Conservation (phyloP, 2,329 filamentous ascomycete genomes). For the Tolypocladium inflatum region DNA sequence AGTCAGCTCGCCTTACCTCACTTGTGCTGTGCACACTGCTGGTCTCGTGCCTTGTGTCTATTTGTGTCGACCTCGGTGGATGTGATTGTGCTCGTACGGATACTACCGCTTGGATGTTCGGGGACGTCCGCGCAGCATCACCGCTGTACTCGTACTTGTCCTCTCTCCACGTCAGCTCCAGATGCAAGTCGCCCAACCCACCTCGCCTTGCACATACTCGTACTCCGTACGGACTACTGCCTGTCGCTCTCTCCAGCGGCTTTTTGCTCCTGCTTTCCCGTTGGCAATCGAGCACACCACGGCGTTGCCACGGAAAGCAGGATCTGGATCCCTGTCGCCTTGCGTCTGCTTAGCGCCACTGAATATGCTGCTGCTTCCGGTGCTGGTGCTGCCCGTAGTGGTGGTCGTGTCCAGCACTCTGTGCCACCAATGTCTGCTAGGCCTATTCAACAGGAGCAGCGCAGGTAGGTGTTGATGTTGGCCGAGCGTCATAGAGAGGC, state of each 20-base stretch:
- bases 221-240: too few relatives aligned
- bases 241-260: not conserved
- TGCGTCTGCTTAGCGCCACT: conserved; percentile 4
- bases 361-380: conserved; percentile 1
- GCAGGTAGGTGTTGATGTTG: not conserved
- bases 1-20: conserved; percentile 4
- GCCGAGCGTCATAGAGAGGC: not conserved
- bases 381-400: not conserved
- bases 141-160: too few relatives aligned
- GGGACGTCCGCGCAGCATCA: not conserved
- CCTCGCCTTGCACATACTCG: not conserved
- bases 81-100: not conserved
- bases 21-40: not conserved
- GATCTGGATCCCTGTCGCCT: conserved; percentile 16
- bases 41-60: not conserved
- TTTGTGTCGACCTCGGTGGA: not conserved
- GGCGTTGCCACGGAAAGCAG: conserved; percentile 3
- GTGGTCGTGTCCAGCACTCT: not conserved
- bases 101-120: not conserved
- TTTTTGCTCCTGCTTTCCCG: not conserved
- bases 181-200: not conserved
- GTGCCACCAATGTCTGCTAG: not conserved
- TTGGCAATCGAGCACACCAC: not conserved
- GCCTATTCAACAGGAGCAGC: not conserved
- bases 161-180: not conserved